These are phyloP conservation scores for Acanthamoeba sp. DNA, from an alignment of 208 protist genomes.

Conservation along the genomic window DNA sequence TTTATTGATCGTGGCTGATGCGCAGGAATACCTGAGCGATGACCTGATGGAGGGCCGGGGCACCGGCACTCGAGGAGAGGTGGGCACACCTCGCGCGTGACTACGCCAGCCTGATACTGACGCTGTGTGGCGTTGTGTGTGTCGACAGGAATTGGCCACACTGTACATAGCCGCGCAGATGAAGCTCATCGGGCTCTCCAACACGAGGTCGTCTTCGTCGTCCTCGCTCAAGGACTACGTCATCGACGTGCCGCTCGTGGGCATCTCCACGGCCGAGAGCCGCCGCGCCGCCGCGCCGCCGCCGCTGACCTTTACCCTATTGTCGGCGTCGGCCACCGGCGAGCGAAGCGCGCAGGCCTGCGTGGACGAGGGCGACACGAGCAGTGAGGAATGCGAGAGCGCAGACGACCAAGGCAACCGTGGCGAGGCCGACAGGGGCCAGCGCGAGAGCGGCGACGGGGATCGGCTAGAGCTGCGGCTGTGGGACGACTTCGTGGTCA, in stretches of 20 bases:
- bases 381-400: not conserved
- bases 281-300: not conserved
- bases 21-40: constrained; percentile 29
- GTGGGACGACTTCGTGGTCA: constrained; percentile 53
- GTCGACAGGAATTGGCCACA: not conserved
- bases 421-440: not conserved
- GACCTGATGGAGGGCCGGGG: constrained; percentile 38
- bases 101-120: not conserved
- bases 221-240: not conserved
- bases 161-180: constrained; percentile 29
- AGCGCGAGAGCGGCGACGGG: not conserved
- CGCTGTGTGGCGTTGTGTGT: not conserved
- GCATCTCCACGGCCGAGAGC: constrained; percentile 23
- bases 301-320: not conserved
- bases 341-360: too few relatives aligned
- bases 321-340: too few relatives aligned
- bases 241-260: constrained; percentile 21
- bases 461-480: not conserved
- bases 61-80: constrained; percentile 2
- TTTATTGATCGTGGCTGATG: too few relatives aligned
- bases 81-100: not conserved
- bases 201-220: not conserved
- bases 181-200: not conserved
- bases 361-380: not conserved
- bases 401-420: not conserved